phyloP scores from a whole-genome alignment of 148 eudicot genomes.

The Nyssa sinensis region DNA sequence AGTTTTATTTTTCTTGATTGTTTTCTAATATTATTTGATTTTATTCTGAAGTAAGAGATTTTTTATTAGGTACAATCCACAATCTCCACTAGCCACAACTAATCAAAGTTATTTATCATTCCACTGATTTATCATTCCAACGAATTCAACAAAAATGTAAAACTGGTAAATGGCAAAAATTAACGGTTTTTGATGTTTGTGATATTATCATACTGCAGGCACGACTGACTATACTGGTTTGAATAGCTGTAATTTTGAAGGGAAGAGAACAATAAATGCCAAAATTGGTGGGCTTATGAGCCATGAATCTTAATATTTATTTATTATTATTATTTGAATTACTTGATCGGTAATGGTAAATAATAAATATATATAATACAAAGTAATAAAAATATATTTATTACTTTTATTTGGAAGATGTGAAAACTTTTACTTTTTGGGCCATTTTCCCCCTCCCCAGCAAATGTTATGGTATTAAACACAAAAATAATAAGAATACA shows the following conservation, averaged over 20 bases:
- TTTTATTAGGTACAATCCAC: neutral
- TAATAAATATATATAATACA: too few relatives aligned
- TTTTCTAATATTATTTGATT: neutral
- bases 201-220: neutral
- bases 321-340: neutral
- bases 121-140: too few relatives aligned
- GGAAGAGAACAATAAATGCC: neutral
- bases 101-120: too few relatives aligned
- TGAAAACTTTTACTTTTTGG: neutral
- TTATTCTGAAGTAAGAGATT: neutral
- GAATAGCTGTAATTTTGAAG: neutral
- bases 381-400: too few relatives aligned
- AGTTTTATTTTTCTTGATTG: neutral
- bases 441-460: neutral
- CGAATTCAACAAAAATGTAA: neutral
- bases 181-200: too few relatives aligned
- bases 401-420: neutral
- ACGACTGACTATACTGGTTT: neutral
- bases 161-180: neutral
- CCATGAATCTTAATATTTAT: neutral
- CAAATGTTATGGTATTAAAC: too few relatives aligned
- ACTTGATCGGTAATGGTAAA: too few relatives aligned
- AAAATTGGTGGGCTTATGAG: neutral
- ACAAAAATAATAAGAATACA: too few relatives aligned
- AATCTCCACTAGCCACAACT: neutral